phyloP scores from a whole-genome alignment of 192 early-diverging fungal genomes.

The Powellomyces hirtus region DNA sequence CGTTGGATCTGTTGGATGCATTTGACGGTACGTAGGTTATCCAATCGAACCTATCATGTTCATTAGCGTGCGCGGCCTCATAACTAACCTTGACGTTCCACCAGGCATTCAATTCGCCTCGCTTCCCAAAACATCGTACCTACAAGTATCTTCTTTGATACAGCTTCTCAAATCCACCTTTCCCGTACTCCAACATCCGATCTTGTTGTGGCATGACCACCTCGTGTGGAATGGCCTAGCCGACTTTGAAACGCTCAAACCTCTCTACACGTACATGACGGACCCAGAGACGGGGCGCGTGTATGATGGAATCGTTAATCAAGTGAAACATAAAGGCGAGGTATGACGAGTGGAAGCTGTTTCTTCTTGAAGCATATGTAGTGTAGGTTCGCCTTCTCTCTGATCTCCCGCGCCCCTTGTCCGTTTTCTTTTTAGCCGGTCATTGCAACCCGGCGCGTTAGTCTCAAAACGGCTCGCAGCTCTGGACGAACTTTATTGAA shows the following conservation, averaged over 20 bases:
- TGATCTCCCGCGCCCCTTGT: background rate
- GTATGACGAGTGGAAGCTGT: background rate
- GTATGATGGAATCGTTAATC: slow-evolving; percentile 37
- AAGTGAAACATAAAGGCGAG: slow-evolving; percentile 45
- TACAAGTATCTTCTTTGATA: slow-evolving; percentile 15
- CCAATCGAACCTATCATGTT: too few relatives aligned
- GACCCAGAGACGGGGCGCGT: slow-evolving; percentile 41
- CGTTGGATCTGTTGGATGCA: slow-evolving; percentile 19
- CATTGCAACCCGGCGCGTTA: slow-evolving; percentile 11
- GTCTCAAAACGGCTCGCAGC: background rate
- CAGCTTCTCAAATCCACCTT: slow-evolving; percentile 9
- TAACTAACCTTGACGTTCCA: too few relatives aligned
- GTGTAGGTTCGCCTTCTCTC: background rate
- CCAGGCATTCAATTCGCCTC: slow-evolving; percentile 20
- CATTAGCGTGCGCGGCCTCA: too few relatives aligned
- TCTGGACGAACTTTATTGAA: background rate
- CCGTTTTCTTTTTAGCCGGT: slow-evolving; percentile 13
- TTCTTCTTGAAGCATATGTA: background rate
- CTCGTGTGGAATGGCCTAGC: slow-evolving; percentile 27
- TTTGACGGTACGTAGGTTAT: slow-evolving; percentile 20
- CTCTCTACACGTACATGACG: slow-evolving; percentile 36
- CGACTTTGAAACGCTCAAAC: background rate
- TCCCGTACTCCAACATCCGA: background rate
- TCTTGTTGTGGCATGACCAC: slow-evolving; percentile 31
- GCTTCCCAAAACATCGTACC: slow-evolving; percentile 5